Percentiles rank a stretch among this genome's conserved stretches.
Conservation (phyloP, 305 asterid genomes). For the Fraxinus velutina region DNA sequence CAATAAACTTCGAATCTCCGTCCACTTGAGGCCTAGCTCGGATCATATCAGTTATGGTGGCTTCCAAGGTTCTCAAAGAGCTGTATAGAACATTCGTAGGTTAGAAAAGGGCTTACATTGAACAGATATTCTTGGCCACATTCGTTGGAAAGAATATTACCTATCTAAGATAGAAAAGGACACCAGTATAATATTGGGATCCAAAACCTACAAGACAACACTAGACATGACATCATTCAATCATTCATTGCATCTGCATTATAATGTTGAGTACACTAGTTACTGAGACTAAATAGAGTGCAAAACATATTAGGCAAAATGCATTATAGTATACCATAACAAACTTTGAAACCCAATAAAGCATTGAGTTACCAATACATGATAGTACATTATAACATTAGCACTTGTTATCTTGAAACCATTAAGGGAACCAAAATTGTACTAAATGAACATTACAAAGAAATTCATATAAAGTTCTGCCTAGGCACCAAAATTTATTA, state of each 20-base stretch:
- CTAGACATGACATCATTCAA: not conserved
- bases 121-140: not conserved
- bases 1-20: too few species aligned
- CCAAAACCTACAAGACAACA: conserved; percentile 56
- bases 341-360: not conserved
- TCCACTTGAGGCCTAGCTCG: too few species aligned
- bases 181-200: conserved; percentile 89
- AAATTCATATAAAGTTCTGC: not conserved
- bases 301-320: not conserved
- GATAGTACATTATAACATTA: not conserved
- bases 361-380: not conserved
- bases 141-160: conserved; percentile 27
- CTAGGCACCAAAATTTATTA: not conserved
- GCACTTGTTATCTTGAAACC: not conserved
- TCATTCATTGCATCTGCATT: not conserved
- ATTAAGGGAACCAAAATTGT: not conserved
- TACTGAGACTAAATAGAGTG: not conserved
- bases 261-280: not conserved
- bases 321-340: not conserved
- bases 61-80: conserved; percentile 54
- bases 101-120: not conserved
- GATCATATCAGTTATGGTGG: too few species aligned
- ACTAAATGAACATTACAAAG: not conserved
- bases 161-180: conserved; percentile 80
- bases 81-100: conserved; percentile 34